Percentiles rank a stretch among this genome's conserved stretches.
phyloP scores from a whole-genome alignment of 2,329 filamentous ascomycete species.

The Cladosporium sp. region DNA sequence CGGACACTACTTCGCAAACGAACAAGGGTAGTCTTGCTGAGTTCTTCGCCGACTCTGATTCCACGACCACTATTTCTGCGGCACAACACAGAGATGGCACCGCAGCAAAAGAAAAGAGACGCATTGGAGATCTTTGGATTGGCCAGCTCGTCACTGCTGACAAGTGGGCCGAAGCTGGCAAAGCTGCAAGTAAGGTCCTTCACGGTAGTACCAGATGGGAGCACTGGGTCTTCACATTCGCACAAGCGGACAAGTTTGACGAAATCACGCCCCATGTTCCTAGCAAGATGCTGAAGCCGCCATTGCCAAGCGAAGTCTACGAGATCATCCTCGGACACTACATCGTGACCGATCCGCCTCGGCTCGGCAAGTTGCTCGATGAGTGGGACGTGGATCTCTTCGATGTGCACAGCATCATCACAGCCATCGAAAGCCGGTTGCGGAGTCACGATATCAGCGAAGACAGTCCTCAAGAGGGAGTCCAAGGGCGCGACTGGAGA shows the following conservation, averaged over 20 bases:
- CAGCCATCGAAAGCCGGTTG: slow-evolving; percentile 77
- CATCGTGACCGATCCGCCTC: slow-evolving; percentile 69
- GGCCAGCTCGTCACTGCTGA: slow-evolving; percentile 72
- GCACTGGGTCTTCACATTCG: slow-evolving; percentile 92
- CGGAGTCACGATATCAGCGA: slow-evolving; percentile 70
- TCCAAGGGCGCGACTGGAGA: slow-evolving; percentile 72
- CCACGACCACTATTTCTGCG: slow-evolving; percentile 60
- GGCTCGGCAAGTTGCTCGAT: slow-evolving; percentile 75
- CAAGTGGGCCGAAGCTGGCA: slow-evolving; percentile 74
- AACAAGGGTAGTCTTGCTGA: slow-evolving; percentile 27
- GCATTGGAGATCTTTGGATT: slow-evolving; percentile 91
- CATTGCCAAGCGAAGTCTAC: slow-evolving; percentile 77
- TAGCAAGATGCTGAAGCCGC: slow-evolving; percentile 68
- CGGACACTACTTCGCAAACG: slow-evolving; percentile 42
- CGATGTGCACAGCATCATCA: slow-evolving; percentile 70
- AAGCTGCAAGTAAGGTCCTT: slow-evolving; percentile 78
- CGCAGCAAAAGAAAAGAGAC: slow-evolving; percentile 75
- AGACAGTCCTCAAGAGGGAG: slow-evolving; percentile 70
- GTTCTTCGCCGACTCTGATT: slow-evolving; percentile 57
- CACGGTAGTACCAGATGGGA: slow-evolving; percentile 81
- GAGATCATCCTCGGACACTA: slow-evolving; percentile 89
- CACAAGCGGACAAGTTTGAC: slow-evolving; percentile 78
- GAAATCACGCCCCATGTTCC: slow-evolving; percentile 86
- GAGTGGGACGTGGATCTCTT: slow-evolving; percentile 83
- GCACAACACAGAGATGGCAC: slow-evolving; percentile 54